Evolutionary conservation across 371 early-diverging fungal genomes (phyloP).

Genomic region (Haplosporangium sp.): DNA sequence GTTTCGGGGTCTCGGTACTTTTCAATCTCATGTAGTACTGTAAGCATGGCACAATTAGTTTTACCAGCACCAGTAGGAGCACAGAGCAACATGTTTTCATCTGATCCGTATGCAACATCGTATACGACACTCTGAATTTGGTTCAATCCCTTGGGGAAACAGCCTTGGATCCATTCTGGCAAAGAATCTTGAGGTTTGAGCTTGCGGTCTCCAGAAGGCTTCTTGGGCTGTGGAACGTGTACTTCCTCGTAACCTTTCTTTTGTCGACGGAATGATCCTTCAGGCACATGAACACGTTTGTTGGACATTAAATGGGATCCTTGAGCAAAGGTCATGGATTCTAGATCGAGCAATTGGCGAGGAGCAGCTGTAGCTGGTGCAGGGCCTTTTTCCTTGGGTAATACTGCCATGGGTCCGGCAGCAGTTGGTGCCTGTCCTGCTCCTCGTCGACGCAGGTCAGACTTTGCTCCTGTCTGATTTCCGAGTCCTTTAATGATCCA

Average conservation of each 20-base stretch:
- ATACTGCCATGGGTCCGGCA: constrained; percentile 57
- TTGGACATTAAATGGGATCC: constrained; percentile 98
- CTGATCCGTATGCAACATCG: constrained; percentile 86
- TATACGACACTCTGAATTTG: constrained; percentile 94
- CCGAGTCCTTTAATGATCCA: constrained; percentile 81
- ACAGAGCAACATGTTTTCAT: constrained; percentile 97
- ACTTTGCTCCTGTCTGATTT: constrained; percentile 59
- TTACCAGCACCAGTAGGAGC: constrained; percentile 99
- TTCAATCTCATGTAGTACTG: constrained; percentile 89
- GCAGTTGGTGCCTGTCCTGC: constrained; percentile 79
- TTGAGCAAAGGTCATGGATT: constrained; percentile 87
- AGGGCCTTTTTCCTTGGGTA: constrained; percentile 55
- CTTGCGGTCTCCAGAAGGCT: constrained; percentile 76
- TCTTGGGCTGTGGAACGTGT: constrained; percentile 94
- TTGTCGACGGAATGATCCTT: constrained; percentile 92
- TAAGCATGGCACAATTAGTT: constrained; percentile 98
- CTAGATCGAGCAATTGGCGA: constrained; percentile 81
- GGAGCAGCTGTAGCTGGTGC: constrained; percentile 63
- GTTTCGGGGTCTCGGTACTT: constrained; percentile 82
- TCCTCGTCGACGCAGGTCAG: constrained; percentile 77
- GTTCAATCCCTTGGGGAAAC: constrained; percentile 85
- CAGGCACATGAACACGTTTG: constrained; percentile 93
- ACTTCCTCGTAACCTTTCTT: constrained; percentile 97
- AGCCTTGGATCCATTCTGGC: constrained; percentile 91
- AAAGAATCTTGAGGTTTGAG: constrained; percentile 77